Evolutionary conservation across 495 filamentous ascomycete species (phyloP), one percentile per base, ranked within the genome.

Genomic region (Pseudevernia furfuracea): DNA sequence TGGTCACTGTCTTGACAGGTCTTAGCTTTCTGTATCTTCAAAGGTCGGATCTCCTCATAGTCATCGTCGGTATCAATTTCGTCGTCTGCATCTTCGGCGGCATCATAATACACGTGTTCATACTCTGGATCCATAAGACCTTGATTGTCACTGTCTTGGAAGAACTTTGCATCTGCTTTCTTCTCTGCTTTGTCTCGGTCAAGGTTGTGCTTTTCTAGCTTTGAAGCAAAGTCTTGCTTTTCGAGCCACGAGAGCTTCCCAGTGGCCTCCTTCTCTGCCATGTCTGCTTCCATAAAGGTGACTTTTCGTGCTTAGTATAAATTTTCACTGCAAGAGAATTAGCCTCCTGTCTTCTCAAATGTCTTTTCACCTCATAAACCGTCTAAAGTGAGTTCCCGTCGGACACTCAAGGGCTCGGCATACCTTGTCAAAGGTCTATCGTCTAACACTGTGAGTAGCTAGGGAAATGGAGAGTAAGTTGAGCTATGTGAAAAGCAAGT

Each of bases 51-150:
- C n/a, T 34, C 30, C 17, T 34, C 30, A 55, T 55, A 55, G 52
- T 21, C 30, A 55, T 55, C 30, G 8, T 34, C 52, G 6, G 15
- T 32, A 7, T n/a, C 17, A 3, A 55, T 2, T 55, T 34, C 52
- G n/a, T 55, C 52, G 10, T 55, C 52, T 34, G 52, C 52, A 34
- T 55, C 52, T 55, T 55, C 52, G 17, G 30, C 52, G 21, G 30
- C 6, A 2, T 55, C 52, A 36, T 34, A 10, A 55, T 53, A 32
- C 30, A 34, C 7, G 5, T 55, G 17, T 8, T 10, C 5, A 19
- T 4, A 19, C 15, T 34, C 30, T 19, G 15, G 5, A 34, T 55
- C 52, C 52, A 21, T 0, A 0, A 19, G 3, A 21, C 30, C 4
- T 55, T 17, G 15, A 49, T 53, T 6, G 11, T 4, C 7, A 32